Conservation (phyloP, 176 grass and related monocot species). For the Rhipidocladum racemiflorum region DNA sequence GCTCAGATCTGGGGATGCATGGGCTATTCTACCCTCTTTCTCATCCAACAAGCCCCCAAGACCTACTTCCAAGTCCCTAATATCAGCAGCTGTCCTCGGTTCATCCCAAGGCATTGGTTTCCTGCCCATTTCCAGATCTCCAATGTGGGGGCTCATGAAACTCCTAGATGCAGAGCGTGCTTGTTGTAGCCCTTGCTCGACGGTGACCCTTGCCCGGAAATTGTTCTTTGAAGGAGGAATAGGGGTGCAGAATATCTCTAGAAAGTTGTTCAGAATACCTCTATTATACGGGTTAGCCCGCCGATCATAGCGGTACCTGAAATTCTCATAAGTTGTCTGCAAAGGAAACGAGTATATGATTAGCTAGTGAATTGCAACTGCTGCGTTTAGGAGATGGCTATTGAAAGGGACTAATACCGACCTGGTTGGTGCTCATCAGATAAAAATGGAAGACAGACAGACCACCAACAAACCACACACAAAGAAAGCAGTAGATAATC, state of each 20-base stretch:
- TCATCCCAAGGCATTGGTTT: conserved; percentile 84
- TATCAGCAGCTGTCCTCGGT: conserved; percentile 54
- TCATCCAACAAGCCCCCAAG: conserved; percentile 55
- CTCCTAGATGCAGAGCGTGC: conserved; percentile 29
- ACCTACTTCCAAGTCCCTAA: conserved; percentile 58
- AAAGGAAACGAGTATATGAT: conserved; percentile 21
- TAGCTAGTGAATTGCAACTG: conserved; percentile 22
- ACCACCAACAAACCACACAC: conserved; percentile 94
- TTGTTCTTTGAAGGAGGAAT: conserved; percentile 90
- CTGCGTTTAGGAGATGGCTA: neutral
- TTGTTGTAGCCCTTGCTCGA: conserved; percentile 56
- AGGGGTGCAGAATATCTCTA: conserved; percentile 68
- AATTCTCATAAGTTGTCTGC: conserved; percentile 95
- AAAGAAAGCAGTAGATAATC: conserved; percentile 83
- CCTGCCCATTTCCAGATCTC: conserved; percentile 75
- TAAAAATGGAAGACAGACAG: conserved; percentile 91
- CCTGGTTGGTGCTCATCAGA: conserved; percentile 92
- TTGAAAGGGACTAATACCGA: conserved; percentile 18
- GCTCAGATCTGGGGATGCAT: conserved; percentile 61
- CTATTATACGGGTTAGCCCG: conserved; percentile 78
- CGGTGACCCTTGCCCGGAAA: conserved; percentile 60
- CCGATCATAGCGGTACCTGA: conserved; percentile 82
- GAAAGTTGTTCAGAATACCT: conserved; percentile 68
- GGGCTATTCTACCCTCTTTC: conserved; percentile 54
- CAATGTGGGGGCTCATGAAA: conserved; percentile 85